A percentile compares a stretch with the other conserved stretches of the same genome.
Conservation (phyloP, 2,329 filamentous ascomycete genomes). For the Boeremia lycopersici region DNA sequence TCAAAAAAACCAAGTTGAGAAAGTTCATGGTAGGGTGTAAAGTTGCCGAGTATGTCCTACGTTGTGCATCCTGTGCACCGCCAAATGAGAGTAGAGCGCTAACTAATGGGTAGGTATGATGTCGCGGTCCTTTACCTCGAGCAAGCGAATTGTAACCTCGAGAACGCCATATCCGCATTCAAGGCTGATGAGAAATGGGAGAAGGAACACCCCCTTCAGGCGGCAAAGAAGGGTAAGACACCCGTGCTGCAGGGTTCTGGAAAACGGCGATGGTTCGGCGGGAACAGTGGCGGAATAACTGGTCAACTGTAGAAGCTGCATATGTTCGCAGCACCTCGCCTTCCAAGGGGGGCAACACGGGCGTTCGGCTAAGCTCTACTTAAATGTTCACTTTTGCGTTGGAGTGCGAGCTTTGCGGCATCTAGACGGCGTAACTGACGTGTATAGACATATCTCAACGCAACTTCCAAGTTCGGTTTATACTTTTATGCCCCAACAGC, state of each 20-base stretch:
- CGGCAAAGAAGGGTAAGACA: constrained; percentile 53
- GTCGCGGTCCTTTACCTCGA: constrained; percentile 77
- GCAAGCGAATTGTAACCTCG: constrained; percentile 70
- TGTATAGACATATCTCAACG: not conserved
- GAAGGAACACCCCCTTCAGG: constrained; percentile 65
- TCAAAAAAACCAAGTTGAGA: constrained; percentile 71
- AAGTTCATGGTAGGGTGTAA: constrained; percentile 83
- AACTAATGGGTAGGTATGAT: constrained; percentile 60
- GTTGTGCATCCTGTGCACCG: not conserved
- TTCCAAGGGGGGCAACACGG: constrained; percentile 2
- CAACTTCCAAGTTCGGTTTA: not conserved
- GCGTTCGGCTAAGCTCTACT: not conserved
- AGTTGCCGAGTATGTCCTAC: constrained; percentile 68
- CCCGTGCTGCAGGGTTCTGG: constrained; percentile 33
- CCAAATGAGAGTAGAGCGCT: not conserved
- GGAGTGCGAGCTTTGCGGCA: not conserved
- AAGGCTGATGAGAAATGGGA: constrained; percentile 79
- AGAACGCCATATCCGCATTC: constrained; percentile 67
- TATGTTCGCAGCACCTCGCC: not conserved
- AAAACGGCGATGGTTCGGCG: constrained; percentile 45
- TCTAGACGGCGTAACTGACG: constrained; percentile 5
- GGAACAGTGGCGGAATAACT: constrained; percentile 43
- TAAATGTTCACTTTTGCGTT: not conserved
- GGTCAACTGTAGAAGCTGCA: constrained; percentile 41
- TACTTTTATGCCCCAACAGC: not conserved